Evolutionary conservation across 2,329 filamentous ascomycete species (phyloP).

Genomic region (Colletotrichum sp.): DNA sequence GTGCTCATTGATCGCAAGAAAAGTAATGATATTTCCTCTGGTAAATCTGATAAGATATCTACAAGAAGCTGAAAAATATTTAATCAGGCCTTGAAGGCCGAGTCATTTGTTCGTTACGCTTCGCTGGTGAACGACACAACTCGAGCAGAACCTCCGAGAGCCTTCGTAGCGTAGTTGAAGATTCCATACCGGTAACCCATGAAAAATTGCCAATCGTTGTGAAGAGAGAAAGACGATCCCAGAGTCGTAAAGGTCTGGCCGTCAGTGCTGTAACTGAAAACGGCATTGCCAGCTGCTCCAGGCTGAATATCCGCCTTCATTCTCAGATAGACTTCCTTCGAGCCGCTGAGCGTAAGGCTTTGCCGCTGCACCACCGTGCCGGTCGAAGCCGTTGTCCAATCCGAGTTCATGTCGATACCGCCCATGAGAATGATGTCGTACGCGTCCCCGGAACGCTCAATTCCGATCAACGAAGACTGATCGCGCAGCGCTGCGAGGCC

Average conservation of each 20-base stretch:
- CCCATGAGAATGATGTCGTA: not conserved
- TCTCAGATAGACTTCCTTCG: not conserved
- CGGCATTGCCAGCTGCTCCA: not conserved
- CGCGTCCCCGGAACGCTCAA: slow-evolving; percentile 30
- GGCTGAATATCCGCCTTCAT: not conserved
- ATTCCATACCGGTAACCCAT: slow-evolving; percentile 54
- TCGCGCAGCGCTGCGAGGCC: slow-evolving; percentile 59
- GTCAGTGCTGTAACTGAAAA: slow-evolving; percentile 46
- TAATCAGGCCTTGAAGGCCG: not conserved
- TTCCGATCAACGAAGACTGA: slow-evolving; percentile 54
- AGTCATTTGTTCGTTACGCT: not conserved
- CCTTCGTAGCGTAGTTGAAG: slow-evolving; percentile 53
- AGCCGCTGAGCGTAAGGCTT: not conserved
- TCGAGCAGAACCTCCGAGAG: slow-evolving; percentile 22
- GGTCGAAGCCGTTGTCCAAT: not conserved
- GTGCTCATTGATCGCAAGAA: not conserved
- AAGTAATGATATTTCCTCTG: not conserved
- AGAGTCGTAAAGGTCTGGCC: slow-evolving; percentile 41
- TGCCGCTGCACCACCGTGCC: not conserved
- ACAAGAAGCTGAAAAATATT: not conserved
- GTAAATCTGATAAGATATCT: not conserved
- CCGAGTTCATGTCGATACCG: slow-evolving; percentile 14
- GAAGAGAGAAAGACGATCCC: slow-evolving; percentile 39
- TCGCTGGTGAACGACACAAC: not conserved
- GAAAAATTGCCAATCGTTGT: slow-evolving; percentile 48